These are phyloP conservation scores for Cenococcum geophilum DNA, from an alignment of 495 filamentous ascomycete species.

Conservation along the genomic window DNA sequence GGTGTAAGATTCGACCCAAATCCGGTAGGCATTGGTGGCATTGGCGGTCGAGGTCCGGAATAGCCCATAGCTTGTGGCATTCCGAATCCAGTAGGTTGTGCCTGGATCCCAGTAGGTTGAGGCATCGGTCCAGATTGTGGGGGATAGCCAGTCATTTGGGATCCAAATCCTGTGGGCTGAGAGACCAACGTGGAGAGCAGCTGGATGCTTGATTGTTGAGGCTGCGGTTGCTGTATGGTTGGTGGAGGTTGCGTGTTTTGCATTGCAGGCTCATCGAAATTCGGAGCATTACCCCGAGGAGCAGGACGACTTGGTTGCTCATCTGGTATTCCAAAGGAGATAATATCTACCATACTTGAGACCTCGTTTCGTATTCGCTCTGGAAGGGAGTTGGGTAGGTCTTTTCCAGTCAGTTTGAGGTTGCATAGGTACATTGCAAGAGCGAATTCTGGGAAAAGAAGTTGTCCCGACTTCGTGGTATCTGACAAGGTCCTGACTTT, in stretches of 20 bases:
- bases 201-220: constrained; percentile 70
- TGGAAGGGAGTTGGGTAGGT: constrained; percentile 65
- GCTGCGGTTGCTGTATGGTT: constrained; percentile 79
- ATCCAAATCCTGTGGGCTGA: constrained; percentile 69
- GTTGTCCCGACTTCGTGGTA: constrained; percentile 91
- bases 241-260: constrained; percentile 62
- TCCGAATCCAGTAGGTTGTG: constrained; percentile 39
- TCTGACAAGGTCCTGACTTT: constrained; percentile 79
- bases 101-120: constrained; percentile 44
- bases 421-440: constrained; percentile 99
- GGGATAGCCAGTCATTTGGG: constrained; percentile 43
- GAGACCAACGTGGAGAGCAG: constrained; percentile 68
- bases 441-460: constrained; percentile 97
- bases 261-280: constrained; percentile 60
- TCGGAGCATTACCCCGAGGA: constrained; percentile 64
- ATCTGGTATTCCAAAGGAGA: constrained; percentile 88
- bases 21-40: constrained; percentile 92
- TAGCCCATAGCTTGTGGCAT: constrained; percentile 58
- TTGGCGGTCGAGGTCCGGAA: constrained; percentile 74
- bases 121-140: constrained; percentile 46
- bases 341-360: constrained; percentile 99
- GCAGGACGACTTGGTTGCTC: constrained; percentile 51
- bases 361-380: constrained; percentile 92
- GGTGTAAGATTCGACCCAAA: constrained; percentile 63
- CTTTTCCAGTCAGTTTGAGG: constrained; percentile 78